These are phyloP conservation scores for Podospora tetraspora DNA, from an alignment of 495 filamentous ascomycete species.

Conservation along the genomic window DNA sequence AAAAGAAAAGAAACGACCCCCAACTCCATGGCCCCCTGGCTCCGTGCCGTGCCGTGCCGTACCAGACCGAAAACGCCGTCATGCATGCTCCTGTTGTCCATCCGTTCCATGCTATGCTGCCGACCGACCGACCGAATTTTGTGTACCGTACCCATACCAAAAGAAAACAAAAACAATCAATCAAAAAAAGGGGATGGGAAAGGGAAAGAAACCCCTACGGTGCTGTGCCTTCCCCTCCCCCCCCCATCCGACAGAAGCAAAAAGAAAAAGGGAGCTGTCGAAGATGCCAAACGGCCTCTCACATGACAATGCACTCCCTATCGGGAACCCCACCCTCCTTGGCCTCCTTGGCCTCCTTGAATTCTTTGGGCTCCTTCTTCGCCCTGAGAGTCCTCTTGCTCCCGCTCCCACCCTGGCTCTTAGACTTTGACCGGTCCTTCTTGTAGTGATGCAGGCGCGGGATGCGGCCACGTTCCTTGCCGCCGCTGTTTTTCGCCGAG, in stretches of 20 bases:
- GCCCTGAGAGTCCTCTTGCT: slow-evolving; percentile 25
- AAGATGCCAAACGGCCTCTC: slow-evolving; percentile 2
- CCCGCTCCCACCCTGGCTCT: slow-evolving; percentile 17
- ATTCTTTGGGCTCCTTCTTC: slow-evolving; percentile 27
- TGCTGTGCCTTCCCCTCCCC: no score
- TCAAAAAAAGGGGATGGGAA: background rate
- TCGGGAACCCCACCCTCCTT: slow-evolving; percentile 49
- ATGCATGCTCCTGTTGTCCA: background rate
- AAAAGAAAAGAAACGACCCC: background rate
- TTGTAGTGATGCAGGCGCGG: slow-evolving; percentile 37
- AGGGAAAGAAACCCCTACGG: no score
- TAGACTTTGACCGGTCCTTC: slow-evolving; percentile 44
- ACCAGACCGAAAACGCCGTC: background rate
- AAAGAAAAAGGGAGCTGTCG: background rate
- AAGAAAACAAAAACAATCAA: background rate
- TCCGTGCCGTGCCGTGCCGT: background rate
- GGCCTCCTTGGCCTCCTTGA: slow-evolving; percentile 31
- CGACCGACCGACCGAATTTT: background rate
- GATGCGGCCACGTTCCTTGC: slow-evolving; percentile 32
- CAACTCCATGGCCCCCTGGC: background rate
- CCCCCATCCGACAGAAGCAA: background rate
- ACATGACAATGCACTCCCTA: slow-evolving; percentile 59
- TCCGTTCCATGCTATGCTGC: background rate
- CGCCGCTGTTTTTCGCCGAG: background rate
- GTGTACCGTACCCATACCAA: background rate